These are phyloP conservation scores for Chamaecyparis obtusa DNA, from an alignment of 75 land plant genomes.

Conservation along the genomic window DNA sequence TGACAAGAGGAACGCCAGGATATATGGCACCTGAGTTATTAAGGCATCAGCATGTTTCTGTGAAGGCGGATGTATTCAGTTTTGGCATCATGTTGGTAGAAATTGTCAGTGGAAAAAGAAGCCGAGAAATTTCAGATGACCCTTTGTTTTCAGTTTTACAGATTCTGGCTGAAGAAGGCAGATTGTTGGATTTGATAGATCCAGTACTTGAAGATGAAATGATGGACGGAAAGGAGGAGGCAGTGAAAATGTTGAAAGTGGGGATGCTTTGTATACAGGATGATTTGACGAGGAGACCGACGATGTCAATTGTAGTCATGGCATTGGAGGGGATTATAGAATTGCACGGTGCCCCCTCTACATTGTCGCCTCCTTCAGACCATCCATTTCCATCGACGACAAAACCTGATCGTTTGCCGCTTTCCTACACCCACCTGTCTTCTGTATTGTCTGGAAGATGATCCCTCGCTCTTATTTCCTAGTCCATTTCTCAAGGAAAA, in stretches of 20 bases:
- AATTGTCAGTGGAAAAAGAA: conserved; percentile 18
- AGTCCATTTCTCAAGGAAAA: too few species aligned
- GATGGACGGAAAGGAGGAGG: not conserved
- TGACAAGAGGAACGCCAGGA: too few species aligned
- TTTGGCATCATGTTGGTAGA: conserved; percentile 22
- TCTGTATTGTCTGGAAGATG: not conserved
- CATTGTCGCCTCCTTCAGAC: not conserved
- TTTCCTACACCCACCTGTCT: not conserved
- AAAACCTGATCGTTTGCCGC: not conserved
- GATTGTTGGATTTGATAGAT: conserved; percentile 3
- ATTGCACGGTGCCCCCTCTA: not conserved
- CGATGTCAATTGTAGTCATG: not conserved
- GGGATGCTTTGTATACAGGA: not conserved
- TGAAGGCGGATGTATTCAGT: conserved; percentile 25
- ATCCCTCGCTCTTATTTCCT: not conserved
- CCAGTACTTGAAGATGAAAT: not conserved
- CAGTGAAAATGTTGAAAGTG: not conserved
- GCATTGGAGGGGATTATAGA: not conserved
- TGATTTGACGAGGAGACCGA: not conserved
- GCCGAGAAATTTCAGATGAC: conserved; percentile 8
- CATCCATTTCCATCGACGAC: not conserved
- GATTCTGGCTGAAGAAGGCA: not conserved
- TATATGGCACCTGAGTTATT: not conserved
- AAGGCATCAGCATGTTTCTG: not conserved
- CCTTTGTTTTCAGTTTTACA: conserved; percentile 1